phyloP scores from a whole-genome alignment of 176 grass and related monocot genomes.

The Elaeis guineensis region DNA sequence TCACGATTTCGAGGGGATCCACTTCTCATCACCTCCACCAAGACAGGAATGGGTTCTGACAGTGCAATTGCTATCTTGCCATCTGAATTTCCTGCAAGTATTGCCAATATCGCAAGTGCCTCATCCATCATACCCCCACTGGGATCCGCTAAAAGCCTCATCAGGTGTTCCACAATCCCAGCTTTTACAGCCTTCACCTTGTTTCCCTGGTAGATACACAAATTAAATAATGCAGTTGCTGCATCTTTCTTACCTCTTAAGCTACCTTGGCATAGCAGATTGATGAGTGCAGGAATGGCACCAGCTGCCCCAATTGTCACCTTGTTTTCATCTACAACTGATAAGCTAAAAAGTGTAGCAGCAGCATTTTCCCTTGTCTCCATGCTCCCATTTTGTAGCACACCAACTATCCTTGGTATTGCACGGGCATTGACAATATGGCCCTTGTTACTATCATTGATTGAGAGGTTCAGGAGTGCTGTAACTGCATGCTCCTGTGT shows the following conservation, averaged over 20 bases:
- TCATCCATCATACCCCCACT: conserved; percentile 82
- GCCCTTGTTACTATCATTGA: conserved; percentile 77
- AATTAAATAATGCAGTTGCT: conserved; percentile 85
- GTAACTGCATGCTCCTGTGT: conserved; percentile 93
- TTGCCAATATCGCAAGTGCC: conserved; percentile 70
- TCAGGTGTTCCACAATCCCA: conserved; percentile 68
- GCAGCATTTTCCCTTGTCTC: conserved; percentile 97
- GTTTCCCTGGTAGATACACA: conserved; percentile 89
- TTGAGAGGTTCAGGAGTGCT: conserved; percentile 89
- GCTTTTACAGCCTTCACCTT: conserved; percentile 66
- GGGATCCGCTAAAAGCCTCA: conserved; percentile 66
- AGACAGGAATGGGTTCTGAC: conserved; percentile 40
- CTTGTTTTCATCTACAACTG: conserved; percentile 87
- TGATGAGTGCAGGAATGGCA: conserved; percentile 77
- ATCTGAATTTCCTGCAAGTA: conserved; percentile 60
- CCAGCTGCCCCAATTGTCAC: conserved; percentile 59
- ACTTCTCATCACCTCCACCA: conserved; percentile 59
- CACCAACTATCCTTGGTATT: conserved; percentile 80
- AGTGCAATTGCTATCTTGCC: conserved; percentile 48
- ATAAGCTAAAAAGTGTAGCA: conserved; percentile 81
- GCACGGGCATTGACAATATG: conserved; percentile 67
- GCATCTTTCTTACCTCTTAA: conserved; percentile 97
- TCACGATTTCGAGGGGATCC: conserved; percentile 73
- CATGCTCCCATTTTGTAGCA: conserved; percentile 81
- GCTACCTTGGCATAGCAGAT: conserved; percentile 72